Evolutionary conservation across 768 basidiomycete genomes (phyloP).

Genomic region (Psilocybe tampanensis): DNA sequence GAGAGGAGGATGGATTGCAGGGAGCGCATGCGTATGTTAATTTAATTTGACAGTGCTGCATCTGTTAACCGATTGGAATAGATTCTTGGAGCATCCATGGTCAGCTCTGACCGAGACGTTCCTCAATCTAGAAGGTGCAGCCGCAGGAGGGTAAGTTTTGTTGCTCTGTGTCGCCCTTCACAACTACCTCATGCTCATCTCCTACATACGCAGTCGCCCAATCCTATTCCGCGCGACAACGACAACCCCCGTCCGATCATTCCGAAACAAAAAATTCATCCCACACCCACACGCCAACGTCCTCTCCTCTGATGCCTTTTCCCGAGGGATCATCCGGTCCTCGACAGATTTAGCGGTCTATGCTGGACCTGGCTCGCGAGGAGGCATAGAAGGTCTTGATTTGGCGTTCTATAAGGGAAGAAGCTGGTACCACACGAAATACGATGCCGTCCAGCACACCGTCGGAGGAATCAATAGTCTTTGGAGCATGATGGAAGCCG

Average conservation of each 20-base stretch:
- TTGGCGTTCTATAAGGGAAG: slow-evolving; percentile 78
- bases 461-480: slow-evolving; percentile 53
- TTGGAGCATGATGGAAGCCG: slow-evolving; percentile 81
- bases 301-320: slow-evolving; percentile 69
- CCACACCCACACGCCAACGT: slow-evolving; percentile 75
- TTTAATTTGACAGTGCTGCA: neutral
- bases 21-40: slow-evolving; percentile 63
- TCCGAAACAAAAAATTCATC: slow-evolving; percentile 42
- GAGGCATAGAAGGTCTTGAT: slow-evolving; percentile 70
- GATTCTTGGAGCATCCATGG: slow-evolving; percentile 79
- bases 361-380: slow-evolving; percentile 30
- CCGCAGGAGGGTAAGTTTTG: slow-evolving; percentile 74
- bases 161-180: too few relatives aligned
- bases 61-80: slow-evolving; percentile 24
- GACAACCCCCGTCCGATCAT: slow-evolving; percentile 54
- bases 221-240: slow-evolving; percentile 76
- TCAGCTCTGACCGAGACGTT: slow-evolving; percentile 64
- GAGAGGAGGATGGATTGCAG: slow-evolving; percentile 77
- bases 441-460: slow-evolving; percentile 65
- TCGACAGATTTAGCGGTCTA: slow-evolving; percentile 79
- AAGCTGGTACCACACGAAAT: slow-evolving; percentile 76
- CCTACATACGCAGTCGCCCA: slow-evolving; percentile 43
- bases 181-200: too few relatives aligned
- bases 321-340: slow-evolving; percentile 64
- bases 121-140: slow-evolving; percentile 83